Percentiles rank a stretch among this genome's conserved stretches.
Conservation (phyloP, 1,284 basidiomycete species). For the Prillingera fragicola region DNA sequence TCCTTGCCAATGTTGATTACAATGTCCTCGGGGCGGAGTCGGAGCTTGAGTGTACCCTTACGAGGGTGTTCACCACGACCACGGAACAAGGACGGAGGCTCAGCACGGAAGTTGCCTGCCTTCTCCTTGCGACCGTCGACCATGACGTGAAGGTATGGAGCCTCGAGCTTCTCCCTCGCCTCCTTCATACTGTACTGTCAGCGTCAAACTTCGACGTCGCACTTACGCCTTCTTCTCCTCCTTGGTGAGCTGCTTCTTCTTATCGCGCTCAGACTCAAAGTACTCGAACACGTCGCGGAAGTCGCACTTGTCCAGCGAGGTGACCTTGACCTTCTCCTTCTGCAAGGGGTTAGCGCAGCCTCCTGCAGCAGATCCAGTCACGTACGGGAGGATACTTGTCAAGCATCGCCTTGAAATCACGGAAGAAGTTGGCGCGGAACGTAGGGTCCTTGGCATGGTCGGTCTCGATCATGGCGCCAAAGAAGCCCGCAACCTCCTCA, state of each 20-base stretch:
- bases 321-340: slow-evolving; percentile 66
- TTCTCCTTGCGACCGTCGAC: slow-evolving; percentile 97
- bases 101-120: slow-evolving; percentile 95
- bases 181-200: slow-evolving; percentile 58
- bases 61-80: slow-evolving; percentile 98
- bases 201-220: background rate
- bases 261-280: slow-evolving; percentile 85
- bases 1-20: slow-evolving; percentile 83
- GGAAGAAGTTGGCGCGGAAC: slow-evolving; percentile 96
- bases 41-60: slow-evolving; percentile 90
- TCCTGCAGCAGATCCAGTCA: slow-evolving; percentile 13
- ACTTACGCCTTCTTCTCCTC: slow-evolving; percentile 76
- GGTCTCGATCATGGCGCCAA: slow-evolving; percentile 85
- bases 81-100: slow-evolving; percentile 94
- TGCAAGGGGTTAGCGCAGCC: background rate
- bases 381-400: slow-evolving; percentile 81
- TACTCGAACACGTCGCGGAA: slow-evolving; percentile 92
- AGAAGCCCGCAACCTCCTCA: slow-evolving; percentile 97
- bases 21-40: slow-evolving; percentile 87
- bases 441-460: slow-evolving; percentile 83
- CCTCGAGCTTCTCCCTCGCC: slow-evolving; percentile 74
- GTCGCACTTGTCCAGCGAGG: slow-evolving; percentile 75
- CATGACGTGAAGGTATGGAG: slow-evolving; percentile 74
- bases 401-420: slow-evolving; percentile 75
- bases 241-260: slow-evolving; percentile 79